Evolutionary conservation across 805 yeast genomes (phyloP), one percentile per base, ranked within the genome.

Genomic region (Monosporozyma aerobia): DNA sequence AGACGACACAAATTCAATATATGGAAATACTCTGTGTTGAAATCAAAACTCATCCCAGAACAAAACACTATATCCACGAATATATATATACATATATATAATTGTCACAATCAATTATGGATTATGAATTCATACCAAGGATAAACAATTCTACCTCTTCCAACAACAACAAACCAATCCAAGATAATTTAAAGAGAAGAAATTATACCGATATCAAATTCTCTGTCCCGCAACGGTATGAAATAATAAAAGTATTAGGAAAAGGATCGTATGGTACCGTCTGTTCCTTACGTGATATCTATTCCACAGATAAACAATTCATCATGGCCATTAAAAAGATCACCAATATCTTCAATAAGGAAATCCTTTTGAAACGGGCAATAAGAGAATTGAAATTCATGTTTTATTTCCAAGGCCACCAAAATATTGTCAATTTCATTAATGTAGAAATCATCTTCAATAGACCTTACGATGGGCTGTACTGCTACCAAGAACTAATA

Each of bases 191-290:
- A 7, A 16, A 39, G 14, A 39, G 40, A 10, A 53, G 70, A 46
- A 68, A 70, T 3, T 77, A 72, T 58, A 81, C 79, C 37, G 73
- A 77, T 50, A 78, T 79, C 3, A 76, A 81, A 51, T 87, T 88
- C 65, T 79, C 79, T 46, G 71, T 86, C 50, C 83, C 85, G 55
- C 65, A 75, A 1, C 70, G 87, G 40, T 88, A 87, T 66, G 72
- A 76, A 50, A 72, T 87, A 14, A 67, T 75, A 27, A 73, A 74
- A 40, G 72, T 83, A 2, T 72, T 89, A 51, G 96, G 96, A 0
- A 83, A 83, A 62, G 96, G 96, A 0, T 83, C 95, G 0, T 89
- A 89, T 64, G 96, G 96, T 0, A 79, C 83, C 0, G 96, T 89
- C 3, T 87, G 94, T 57, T 80, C 87, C 3, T 95, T 92, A 0